Evolutionary conservation across 179 eudicot genomes (phyloP).

Genomic region (Heliamphora pulchella): DNA sequence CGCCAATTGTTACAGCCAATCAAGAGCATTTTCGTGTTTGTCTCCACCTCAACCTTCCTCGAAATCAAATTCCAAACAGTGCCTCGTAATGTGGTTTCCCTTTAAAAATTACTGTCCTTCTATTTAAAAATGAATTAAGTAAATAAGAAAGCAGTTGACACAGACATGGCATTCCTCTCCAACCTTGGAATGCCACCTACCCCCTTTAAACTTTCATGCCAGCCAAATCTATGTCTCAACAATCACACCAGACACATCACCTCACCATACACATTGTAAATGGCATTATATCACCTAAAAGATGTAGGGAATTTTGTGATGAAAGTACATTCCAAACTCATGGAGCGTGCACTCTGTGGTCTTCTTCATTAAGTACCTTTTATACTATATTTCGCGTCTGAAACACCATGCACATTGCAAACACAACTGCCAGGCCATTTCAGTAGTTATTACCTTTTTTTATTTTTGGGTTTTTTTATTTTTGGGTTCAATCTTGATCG

Average conservation of each 20-base stretch:
- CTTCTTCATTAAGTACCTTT: background rate
- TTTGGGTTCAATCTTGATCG: background rate
- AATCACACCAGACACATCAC: background rate
- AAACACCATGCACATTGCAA: background rate
- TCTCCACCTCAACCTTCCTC: background rate
- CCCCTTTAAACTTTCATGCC: conserved; percentile 1
- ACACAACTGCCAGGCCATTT: background rate
- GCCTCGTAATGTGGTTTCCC: background rate
- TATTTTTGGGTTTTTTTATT: too few relatives aligned
- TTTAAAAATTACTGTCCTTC: background rate
- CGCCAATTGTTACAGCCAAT: background rate
- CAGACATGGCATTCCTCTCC: background rate
- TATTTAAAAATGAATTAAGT: background rate
- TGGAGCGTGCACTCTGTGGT: background rate
- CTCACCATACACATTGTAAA: background rate
- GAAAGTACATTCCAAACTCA: background rate
- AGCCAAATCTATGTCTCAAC: background rate
- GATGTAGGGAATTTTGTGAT: background rate
- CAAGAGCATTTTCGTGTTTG: background rate
- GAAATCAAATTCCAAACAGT: background rate
- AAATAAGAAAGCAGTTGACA: background rate
- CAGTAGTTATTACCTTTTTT: background rate
- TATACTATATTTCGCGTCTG: background rate
- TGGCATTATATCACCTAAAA: background rate
- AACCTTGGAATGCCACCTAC: background rate